Percentiles rank a stretch among this genome's conserved stretches.
These are phyloP conservation scores for Alternaria conjuncta DNA, from an alignment of 2,329 filamentous ascomycete species.

Conservation along the genomic window DNA sequence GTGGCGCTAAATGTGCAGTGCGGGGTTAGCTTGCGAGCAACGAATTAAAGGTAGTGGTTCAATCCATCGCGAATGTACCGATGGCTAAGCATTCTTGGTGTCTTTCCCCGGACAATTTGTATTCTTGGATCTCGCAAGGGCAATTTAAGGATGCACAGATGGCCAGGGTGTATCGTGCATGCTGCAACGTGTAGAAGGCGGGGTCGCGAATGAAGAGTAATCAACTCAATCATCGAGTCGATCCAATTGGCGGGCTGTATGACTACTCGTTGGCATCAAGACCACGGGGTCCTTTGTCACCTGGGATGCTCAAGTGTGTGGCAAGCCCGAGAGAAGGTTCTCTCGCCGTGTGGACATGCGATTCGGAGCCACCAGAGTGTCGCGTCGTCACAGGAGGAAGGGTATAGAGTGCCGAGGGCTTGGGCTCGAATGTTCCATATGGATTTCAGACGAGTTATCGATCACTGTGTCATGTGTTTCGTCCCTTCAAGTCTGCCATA, in stretches of 20 bases:
- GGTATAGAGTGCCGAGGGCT: neutral
- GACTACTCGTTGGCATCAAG: neutral
- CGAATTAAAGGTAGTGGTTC: constrained; percentile 14
- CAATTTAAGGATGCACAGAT: constrained; percentile 1
- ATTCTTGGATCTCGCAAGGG: constrained; percentile 16
- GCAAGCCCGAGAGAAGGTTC: neutral
- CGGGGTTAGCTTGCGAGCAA: constrained; percentile 21
- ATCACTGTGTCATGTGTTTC: neutral
- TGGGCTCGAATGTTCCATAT: neutral
- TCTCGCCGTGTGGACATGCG: neutral
- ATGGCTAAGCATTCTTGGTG: constrained; percentile 19
- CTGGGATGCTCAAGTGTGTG: neutral
- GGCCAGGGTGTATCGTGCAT: neutral
- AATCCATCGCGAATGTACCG: constrained; percentile 3
- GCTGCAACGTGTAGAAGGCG: constrained; percentile 23
- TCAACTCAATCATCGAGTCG: neutral
- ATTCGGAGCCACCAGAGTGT: neutral
- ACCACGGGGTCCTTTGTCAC: neutral
- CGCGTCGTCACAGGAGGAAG: neutral
- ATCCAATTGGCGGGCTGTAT: neutral
- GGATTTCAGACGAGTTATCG: neutral
- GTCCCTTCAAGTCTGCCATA: neutral
- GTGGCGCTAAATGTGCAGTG: constrained; percentile 7
- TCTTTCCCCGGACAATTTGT: constrained; percentile 24
- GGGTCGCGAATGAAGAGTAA: constrained; percentile 14